Base-by-base conservation (phyloP, 2,329 filamentous ascomycete species). In the Rachicladosporium sp. region DNA sequence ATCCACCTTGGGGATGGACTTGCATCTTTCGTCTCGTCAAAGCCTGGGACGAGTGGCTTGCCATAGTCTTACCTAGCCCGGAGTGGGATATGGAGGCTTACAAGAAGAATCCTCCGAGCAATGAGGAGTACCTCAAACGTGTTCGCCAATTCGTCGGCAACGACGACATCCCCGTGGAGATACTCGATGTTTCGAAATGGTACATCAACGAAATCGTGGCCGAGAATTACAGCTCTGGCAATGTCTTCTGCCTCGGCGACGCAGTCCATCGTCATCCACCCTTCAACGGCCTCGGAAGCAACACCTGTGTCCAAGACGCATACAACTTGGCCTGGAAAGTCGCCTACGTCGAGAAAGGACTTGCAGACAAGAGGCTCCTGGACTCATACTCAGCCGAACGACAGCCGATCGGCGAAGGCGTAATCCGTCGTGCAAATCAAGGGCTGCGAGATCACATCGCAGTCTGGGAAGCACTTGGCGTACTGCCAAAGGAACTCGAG, bases 41-140 rank as follows among this genome's bases (percentile, higher is more conserved):
- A 57, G 69, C 74, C 0, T 80, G 75, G 75, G 52, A 70, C 46
- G 71, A 80, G 58, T 80, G 74, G 74, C 56, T 58, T 50, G 53
- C 55, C 41, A 57, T 57, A 38, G 53, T 76, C 10, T 58, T 77
- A 10, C 67, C 70, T 0, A 61, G 61, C 3, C 53, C 54, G 9
- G 51, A 56, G 6, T 59, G 62, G 31, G 33, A 44, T 2, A 57
- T 65, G 36, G 45, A 62, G 9, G 53, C 53, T 3, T 54, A 63
- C 13, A 42, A 58, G n/a, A 27, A 27, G 23, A 27, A 27, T 27
- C 31, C 15, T 6, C 67, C 69, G 0, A 61, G 63, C 1, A 44
- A 61, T 1, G 69, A 69, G 5, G 65, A 74, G 49, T 72, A 69
- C 45, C 33, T 67, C 3, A 48, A 57, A 21, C 57, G 66, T 3